Evolutionary conservation across 208 protist species (phyloP).

Genomic region (Trypanosoma cruzi): DNA sequence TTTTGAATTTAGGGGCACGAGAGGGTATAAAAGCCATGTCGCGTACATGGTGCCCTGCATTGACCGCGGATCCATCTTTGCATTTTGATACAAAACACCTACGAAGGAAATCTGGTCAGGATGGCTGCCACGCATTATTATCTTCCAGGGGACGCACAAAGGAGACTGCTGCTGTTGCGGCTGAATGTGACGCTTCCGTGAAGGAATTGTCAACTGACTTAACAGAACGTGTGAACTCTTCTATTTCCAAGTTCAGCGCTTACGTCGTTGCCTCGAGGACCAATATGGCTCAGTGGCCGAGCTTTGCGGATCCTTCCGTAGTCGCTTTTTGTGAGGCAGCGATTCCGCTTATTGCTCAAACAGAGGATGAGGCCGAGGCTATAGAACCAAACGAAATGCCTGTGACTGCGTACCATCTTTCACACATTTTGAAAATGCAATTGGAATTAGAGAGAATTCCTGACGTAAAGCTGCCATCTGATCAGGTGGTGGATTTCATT

Average conservation of each 20-base stretch:
- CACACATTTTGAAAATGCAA: conserved; percentile 27
- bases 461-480: conserved; percentile 23
- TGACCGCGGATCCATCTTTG: conserved; percentile 13
- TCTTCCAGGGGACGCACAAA: conserved; percentile 19
- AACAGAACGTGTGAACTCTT: conserved; percentile 10
- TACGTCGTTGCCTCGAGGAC: conserved; percentile 55
- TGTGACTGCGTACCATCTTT: conserved; percentile 18
- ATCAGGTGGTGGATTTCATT: conserved; percentile 30
- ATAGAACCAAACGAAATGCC: conserved; percentile 3
- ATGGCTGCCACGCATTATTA: not conserved
- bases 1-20: not conserved
- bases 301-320: conserved; percentile 9
- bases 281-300: conserved; percentile 51
- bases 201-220: conserved; percentile 31
- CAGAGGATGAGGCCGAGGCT: conserved; percentile 26
- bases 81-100: conserved; percentile 28
- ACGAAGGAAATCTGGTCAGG: not conserved
- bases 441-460: conserved; percentile 14
- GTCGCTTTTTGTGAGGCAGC: conserved; percentile 4
- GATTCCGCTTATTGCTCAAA: conserved; percentile 15
- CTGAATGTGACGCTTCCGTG: conserved; percentile 45
- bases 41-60: conserved; percentile 45
- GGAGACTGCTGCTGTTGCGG: conserved; percentile 46
- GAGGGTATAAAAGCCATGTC: conserved; percentile 7
- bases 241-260: conserved; percentile 46